Conservation (phyloP, 352 stramenopile species). For the Pythium apleroticum region DNA sequence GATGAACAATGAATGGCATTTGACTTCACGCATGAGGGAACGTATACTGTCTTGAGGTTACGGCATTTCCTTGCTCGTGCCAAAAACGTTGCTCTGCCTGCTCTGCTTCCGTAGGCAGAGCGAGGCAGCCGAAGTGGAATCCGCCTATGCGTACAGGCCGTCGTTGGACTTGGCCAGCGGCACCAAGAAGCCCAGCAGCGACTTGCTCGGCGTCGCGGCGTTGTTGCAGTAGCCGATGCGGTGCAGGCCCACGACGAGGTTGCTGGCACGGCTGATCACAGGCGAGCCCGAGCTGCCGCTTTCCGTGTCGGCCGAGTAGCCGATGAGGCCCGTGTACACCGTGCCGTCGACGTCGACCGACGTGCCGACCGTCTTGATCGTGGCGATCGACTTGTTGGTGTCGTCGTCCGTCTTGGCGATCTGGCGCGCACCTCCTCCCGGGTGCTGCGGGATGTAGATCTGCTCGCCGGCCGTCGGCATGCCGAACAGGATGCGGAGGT, state of each 20-base stretch:
- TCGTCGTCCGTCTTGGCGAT: constrained; percentile 60
- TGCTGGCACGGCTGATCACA: constrained; percentile 25
- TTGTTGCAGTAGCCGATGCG: constrained; percentile 45
- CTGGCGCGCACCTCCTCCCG: constrained; percentile 55
- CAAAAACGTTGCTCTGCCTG: background rate
- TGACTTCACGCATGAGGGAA: constrained; percentile 1
- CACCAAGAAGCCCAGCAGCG: constrained; percentile 27
- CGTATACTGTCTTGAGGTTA: background rate
- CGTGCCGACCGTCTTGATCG: constrained; percentile 37
- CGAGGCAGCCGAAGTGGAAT: background rate
- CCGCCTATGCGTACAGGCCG: constrained; percentile 21
- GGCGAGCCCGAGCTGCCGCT: constrained; percentile 38
- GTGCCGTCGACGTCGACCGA: constrained; percentile 33
- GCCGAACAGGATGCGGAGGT: constrained; percentile 58
- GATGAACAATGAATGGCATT: background rate
- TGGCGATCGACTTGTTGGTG: constrained; percentile 30
- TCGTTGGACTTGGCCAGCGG: constrained; percentile 26
- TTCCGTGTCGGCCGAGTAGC: constrained; percentile 41
- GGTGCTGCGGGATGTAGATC: constrained; percentile 79
- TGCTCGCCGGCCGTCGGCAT: constrained; percentile 42
- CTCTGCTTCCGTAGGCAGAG: constrained; percentile 10
- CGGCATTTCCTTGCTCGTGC: background rate
- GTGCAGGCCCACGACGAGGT: constrained; percentile 39
- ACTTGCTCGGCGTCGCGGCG: constrained; percentile 32
- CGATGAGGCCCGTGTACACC: constrained; percentile 26